Evolutionary conservation across 2,329 filamentous ascomycete genomes (phyloP).

Genomic region (Dactylella cylindrospora): DNA sequence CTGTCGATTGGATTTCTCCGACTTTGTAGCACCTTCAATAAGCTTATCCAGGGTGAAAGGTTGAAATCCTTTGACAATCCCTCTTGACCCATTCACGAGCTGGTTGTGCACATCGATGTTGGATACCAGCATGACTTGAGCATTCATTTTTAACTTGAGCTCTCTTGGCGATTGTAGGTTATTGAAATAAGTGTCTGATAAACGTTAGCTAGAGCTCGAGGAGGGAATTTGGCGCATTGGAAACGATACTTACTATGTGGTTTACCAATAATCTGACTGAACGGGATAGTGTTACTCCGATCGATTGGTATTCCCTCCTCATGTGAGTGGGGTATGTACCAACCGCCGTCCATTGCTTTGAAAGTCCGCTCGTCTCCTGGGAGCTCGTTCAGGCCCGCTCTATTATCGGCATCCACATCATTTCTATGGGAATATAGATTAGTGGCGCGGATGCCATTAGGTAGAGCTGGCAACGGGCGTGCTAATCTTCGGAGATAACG

Average conservation of each 20-base stretch:
- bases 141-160: slow-evolving; percentile 56
- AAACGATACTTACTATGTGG: slow-evolving; percentile 21
- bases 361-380: slow-evolving; percentile 21
- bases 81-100: slow-evolving; percentile 58
- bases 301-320: slow-evolving; percentile 12
- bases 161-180: slow-evolving; percentile 49
- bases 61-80: slow-evolving; percentile 56
- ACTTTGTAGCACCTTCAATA: slow-evolving; percentile 42
- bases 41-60: slow-evolving; percentile 49
- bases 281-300: slow-evolving; percentile 13
- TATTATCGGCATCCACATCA: slow-evolving; percentile 52
- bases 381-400: slow-evolving; percentile 9
- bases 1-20: slow-evolving; percentile 22
- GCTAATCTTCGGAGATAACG: slow-evolving; percentile 32
- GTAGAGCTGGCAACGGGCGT: slow-evolving; percentile 35
- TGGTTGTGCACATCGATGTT: slow-evolving; percentile 55
- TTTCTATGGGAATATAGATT: slow-evolving; percentile 47
- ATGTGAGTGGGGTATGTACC: slow-evolving; percentile 12
- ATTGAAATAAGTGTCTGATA: slow-evolving; percentile 39
- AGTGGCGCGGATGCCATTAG: slow-evolving; percentile 46
- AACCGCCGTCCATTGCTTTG: slow-evolving; percentile 32
- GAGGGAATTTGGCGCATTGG: slow-evolving; percentile 1
- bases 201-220: not conserved
- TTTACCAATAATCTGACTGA: slow-evolving; percentile 4
- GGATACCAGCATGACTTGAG: slow-evolving; percentile 59